phyloP scores from a whole-genome alignment of 2,329 filamentous ascomycete species.

The Fonsecaea monophora region DNA sequence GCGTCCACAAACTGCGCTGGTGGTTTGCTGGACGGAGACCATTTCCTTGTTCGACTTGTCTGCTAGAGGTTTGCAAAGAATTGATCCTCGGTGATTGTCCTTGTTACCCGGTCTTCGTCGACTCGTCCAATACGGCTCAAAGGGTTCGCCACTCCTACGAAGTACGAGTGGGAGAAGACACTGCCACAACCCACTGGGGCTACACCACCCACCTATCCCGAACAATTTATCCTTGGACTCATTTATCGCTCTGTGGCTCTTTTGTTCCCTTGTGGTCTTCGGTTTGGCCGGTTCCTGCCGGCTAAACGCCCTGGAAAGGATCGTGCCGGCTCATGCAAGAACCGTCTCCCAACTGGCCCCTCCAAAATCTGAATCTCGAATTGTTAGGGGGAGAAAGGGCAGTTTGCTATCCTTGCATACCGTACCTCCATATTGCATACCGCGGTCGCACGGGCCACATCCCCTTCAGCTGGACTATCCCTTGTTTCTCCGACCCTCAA shows the following conservation, averaged over 20 bases:
- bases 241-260: background rate
- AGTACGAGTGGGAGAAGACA: background rate
- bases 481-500: conserved; percentile 5
- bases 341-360: conserved; percentile 7
- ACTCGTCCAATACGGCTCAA: background rate
- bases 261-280: background rate
- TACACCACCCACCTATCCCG: background rate
- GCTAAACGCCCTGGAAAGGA: conserved; percentile 12
- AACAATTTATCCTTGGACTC: conserved; percentile 8
- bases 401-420: conserved; percentile 9
- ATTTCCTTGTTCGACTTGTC: conserved; percentile 1
- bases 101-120: background rate
- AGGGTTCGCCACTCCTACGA: conserved; percentile 15
- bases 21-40: background rate
- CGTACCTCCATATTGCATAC: background rate
- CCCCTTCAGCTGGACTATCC: conserved; percentile 5
- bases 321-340: conserved; percentile 16
- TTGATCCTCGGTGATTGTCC: conserved; percentile 7
- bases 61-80: background rate
- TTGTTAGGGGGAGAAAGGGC: background rate
- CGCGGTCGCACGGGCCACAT: conserved; percentile 10
- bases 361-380: background rate
- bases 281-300: background rate
- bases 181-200: conserved; percentile 18
- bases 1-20: background rate